phyloP scores from a whole-genome alignment of 129 eudicot species.

The Rutidosis leptorrhynchoides region DNA sequence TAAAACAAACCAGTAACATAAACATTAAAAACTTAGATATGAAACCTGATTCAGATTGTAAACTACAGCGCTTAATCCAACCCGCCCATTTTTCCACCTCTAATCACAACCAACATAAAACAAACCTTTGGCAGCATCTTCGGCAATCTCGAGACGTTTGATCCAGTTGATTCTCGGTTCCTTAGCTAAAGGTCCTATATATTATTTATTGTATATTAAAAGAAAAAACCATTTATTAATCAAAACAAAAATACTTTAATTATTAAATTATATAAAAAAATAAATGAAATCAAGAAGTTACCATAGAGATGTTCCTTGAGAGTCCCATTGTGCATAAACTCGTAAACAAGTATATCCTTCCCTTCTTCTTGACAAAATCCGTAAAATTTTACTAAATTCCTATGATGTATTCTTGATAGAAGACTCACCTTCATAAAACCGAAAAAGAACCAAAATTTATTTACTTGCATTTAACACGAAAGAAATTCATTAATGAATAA shows the following conservation, averaged over 20 bases:
- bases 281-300: constrained; percentile 26
- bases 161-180: constrained; percentile 71
- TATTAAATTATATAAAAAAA: neutral
- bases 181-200: constrained; percentile 74
- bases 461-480: neutral
- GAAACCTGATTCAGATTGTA: neutral
- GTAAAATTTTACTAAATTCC: constrained; percentile 86
- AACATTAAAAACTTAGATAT: neutral
- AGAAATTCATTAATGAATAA: neutral
- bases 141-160: constrained; percentile 95
- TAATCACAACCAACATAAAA: neutral
- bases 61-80: neutral
- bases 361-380: constrained; percentile 98
- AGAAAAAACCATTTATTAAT: constrained; percentile 5
- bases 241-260: constrained; percentile 18
- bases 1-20: constrained; percentile 34
- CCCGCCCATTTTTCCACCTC: constrained; percentile 7
- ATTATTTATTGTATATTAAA: neutral
- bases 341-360: constrained; percentile 82
- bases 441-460: neutral
- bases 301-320: constrained; percentile 98
- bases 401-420: constrained; percentile 96
- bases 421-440: constrained; percentile 64
- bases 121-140: constrained; percentile 94
- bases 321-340: constrained; percentile 94